A percentile compares a stretch with the other conserved stretches of the same genome.
Conservation (phyloP, 306 rosid species). For the Inga leiocalycina region DNA sequence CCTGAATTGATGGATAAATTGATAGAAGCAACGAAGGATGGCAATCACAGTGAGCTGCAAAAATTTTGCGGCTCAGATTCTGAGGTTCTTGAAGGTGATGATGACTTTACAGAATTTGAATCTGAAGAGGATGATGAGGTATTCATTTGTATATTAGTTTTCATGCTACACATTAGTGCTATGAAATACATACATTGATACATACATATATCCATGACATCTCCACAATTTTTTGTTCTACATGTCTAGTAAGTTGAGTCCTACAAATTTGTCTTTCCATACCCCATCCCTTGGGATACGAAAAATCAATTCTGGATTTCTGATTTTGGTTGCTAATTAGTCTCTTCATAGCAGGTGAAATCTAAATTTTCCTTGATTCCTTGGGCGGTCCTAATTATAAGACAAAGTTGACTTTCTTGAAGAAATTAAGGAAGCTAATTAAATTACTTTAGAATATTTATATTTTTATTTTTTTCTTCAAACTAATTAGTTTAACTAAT, state of each 20-base stretch:
- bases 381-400: no score
- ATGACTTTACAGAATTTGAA: conserved; percentile 51
- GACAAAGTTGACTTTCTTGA: no score
- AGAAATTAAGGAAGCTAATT: no score
- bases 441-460: no score
- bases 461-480: no score
- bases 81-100: conserved; percentile 43
- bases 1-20: conserved; percentile 83
- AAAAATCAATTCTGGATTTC: background rate
- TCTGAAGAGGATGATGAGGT: conserved; percentile 60
- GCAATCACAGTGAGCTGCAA: conserved; percentile 63
- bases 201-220: background rate
- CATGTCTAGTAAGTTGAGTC: conserved; percentile 2
- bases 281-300: background rate
- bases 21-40: conserved; percentile 73
- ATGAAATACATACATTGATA: background rate
- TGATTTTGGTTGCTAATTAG: background rate
- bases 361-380: background rate
- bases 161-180: background rate
- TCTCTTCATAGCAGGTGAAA: background rate
- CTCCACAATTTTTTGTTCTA: background rate
- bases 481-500: no score
- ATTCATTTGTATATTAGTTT: conserved; percentile 23
- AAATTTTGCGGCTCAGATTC: conserved; percentile 51
- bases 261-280: background rate